Evolutionary conservation across 441 rosid genomes (phyloP), one percentile per base, ranked within the genome.

Genomic region (Adansonia rubrostipa): DNA sequence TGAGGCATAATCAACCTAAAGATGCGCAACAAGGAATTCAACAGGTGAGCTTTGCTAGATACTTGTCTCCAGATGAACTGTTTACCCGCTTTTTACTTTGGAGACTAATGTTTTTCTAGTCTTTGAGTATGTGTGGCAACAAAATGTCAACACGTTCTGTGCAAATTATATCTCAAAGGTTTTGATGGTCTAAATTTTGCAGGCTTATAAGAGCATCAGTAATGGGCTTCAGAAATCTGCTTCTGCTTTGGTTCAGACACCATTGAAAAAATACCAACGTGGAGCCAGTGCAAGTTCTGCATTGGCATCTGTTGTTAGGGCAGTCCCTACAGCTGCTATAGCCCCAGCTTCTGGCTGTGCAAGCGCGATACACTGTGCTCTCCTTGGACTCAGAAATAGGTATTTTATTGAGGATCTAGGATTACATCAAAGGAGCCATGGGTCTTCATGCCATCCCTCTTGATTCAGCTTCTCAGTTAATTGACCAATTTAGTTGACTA

Each of bases 331-430:
- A 50, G 99, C 99, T 86, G 93, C 97, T 80, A 85, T 97, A 82
- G 93, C 97, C 82, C 98, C 98, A 0, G 92, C 92, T 79, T 89
- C 99, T 81, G 97, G 97, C 74, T 90, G 94, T 85, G 96, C 93
- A 28, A 87, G 88, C 64, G 98, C 99, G 19, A 83, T 91, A 28
- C 97, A 95, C 86, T 91, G 74, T 83, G 81, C 95, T 82, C 92
- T 95, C 66, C 95, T 93, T 85, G 99, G 99, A 80, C 70, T 97
- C 80, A 86, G 99, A 86, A 97, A 97, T 73, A 97, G 99, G 99
- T 91, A 40, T 5, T 54, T 64, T 53, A 53, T 36, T 33, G 22
- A 13, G 48, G 28, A 73, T 22, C 42, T 64, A 51, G n/a, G 70
- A 45, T 28, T 45, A n/a, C 11, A n/a, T 28, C 3, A 7, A 44